Evolutionary conservation across 139 green algal species (phyloP).

Genomic region (Yamagishiella unicocca): DNA sequence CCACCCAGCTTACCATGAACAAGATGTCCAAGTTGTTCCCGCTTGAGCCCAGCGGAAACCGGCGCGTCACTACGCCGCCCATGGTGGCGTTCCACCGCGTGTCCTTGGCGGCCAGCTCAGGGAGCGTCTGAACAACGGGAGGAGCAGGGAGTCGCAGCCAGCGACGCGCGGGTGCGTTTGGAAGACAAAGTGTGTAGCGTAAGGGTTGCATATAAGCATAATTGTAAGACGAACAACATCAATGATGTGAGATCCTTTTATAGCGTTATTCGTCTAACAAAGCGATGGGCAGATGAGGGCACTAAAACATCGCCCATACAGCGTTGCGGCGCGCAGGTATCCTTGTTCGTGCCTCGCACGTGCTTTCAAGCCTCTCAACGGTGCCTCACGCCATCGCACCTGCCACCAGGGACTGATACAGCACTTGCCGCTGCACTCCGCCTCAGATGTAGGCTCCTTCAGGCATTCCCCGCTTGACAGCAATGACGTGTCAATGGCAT

Average conservation of each 20-base stretch:
- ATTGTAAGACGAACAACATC: too few species aligned
- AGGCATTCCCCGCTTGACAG: conserved; percentile 3
- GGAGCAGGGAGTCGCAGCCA: background rate
- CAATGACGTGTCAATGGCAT: conserved; percentile 26
- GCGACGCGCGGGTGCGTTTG: background rate
- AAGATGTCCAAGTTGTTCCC: conserved; percentile 5
- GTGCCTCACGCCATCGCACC: too few species aligned
- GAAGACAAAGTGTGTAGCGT: too few species aligned
- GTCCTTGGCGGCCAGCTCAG: background rate
- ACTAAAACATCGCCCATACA: too few species aligned
- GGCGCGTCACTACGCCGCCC: conserved; percentile 18
- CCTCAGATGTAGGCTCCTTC: background rate
- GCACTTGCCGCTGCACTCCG: conserved; percentile 54
- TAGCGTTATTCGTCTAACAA: too few species aligned
- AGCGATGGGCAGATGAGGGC: too few species aligned
- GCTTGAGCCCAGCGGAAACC: background rate
- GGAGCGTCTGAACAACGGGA: background rate
- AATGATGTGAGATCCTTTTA: too few species aligned
- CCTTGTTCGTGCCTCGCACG: too few species aligned
- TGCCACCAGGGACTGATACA: conserved; percentile 63
- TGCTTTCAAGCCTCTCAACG: too few species aligned
- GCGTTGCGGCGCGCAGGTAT: too few species aligned
- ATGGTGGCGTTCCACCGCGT: background rate
- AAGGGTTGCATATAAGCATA: too few species aligned
- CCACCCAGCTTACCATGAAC: conserved; percentile 27